Percentiles rank a stretch among this genome's conserved stretches.
These are phyloP conservation scores for Claviceps sp. DNA, from an alignment of 2,329 filamentous ascomycete genomes.

Conservation along the genomic window DNA sequence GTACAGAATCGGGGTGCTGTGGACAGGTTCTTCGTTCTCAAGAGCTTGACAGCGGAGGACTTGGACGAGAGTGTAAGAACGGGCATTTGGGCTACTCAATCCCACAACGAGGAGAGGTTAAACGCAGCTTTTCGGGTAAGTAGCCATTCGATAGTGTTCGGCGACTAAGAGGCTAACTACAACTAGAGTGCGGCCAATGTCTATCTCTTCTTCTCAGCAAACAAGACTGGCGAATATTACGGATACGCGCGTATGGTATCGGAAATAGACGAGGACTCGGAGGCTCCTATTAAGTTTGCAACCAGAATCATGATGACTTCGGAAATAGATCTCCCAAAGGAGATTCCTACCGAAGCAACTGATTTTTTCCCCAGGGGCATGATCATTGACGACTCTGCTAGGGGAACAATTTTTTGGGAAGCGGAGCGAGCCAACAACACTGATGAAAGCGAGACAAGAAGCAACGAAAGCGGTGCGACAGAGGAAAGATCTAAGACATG, in stretches of 20 bases:
- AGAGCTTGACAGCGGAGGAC: constrained; percentile 84
- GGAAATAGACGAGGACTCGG: constrained; percentile 42
- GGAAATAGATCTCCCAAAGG: constrained; percentile 52
- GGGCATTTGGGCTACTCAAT: constrained; percentile 86
- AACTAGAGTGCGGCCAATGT: constrained; percentile 64
- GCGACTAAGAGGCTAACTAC: not conserved
- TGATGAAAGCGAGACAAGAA: constrained; percentile 23
- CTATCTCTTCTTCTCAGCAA: constrained; percentile 88
- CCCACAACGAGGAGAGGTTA: constrained; percentile 75
- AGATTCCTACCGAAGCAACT: constrained; percentile 67
- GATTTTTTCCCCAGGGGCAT: constrained; percentile 66
- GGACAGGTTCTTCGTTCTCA: constrained; percentile 66
- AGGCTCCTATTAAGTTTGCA: too few species aligned
- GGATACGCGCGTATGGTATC: constrained; percentile 88
- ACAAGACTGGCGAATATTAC: constrained; percentile 95
- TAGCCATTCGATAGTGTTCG: not conserved
- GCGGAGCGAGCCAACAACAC: constrained; percentile 50
- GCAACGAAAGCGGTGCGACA: constrained; percentile 26
- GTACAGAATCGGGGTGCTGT: not conserved
- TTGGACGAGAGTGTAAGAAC: constrained; percentile 78
- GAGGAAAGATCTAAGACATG: constrained; percentile 50
- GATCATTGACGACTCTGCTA: constrained; percentile 82
- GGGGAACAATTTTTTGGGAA: constrained; percentile 98
- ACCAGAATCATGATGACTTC: too few species aligned
- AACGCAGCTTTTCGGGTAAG: constrained; percentile 72